phyloP scores from a whole-genome alignment of 2,329 filamentous ascomycete species.

The Fusarium coicis region DNA sequence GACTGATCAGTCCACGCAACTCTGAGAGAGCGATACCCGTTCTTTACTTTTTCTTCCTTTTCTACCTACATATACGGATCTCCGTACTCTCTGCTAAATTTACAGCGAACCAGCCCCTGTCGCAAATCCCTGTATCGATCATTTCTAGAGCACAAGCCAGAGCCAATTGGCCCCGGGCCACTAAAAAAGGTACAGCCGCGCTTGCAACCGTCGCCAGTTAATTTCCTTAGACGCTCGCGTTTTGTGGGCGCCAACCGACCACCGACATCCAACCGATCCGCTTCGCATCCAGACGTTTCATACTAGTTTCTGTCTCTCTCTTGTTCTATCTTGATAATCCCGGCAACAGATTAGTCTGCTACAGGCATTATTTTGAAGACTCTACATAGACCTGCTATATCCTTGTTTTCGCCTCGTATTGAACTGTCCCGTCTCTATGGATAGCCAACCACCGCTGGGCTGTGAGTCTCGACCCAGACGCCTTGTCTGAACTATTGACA shows the following conservation, averaged over 20 bases:
- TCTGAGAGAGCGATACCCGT: constrained; percentile 9
- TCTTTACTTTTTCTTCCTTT: not conserved
- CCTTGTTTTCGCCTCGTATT: constrained; percentile 5
- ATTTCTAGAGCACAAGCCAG: constrained; percentile 1
- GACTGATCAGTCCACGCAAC: constrained; percentile 9
- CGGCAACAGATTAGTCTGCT: not conserved
- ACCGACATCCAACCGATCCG: constrained; percentile 33
- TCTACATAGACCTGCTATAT: constrained; percentile 3
- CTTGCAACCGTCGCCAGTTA: constrained; percentile 35
- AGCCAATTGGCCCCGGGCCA: constrained; percentile 34
- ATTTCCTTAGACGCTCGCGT: constrained; percentile 39
- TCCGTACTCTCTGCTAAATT: not conserved
- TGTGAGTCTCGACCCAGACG: constrained; percentile 20
- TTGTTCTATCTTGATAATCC: not conserved
- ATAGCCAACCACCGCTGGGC: constrained; percentile 16
- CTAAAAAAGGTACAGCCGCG: constrained; percentile 28
- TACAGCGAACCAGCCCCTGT: constrained; percentile 21
- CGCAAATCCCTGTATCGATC: constrained; percentile 25
- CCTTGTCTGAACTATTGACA: constrained; percentile 1
- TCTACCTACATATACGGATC: no score
- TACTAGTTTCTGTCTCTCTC: not conserved
- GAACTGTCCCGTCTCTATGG: constrained; percentile 9
- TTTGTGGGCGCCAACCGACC: constrained; percentile 30
- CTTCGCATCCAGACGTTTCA: constrained; percentile 11
- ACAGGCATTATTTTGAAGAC: constrained; percentile 7